Evolutionary conservation across 192 early-diverging fungal species (phyloP).

Genomic region (Podila epigama): DNA sequence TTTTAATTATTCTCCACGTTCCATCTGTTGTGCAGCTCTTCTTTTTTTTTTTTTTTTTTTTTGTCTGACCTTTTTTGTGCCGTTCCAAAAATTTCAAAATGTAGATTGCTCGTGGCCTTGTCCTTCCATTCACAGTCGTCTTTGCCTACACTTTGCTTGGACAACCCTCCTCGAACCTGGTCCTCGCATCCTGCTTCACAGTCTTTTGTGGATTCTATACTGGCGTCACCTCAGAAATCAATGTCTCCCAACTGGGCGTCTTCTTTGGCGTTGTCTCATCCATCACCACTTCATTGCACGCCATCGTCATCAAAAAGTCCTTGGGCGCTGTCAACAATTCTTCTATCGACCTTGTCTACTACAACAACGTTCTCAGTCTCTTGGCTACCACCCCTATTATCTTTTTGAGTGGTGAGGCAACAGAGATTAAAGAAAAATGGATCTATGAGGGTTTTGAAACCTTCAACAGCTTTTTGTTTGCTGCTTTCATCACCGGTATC

Average conservation of each 20-base stretch:
- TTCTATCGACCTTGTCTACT: constrained; percentile 66
- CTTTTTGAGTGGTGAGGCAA: constrained; percentile 53
- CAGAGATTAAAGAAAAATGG: constrained; percentile 4
- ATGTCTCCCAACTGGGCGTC: constrained; percentile 43
- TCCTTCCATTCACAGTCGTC: constrained; percentile 64
- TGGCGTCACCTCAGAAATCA: constrained; percentile 52
- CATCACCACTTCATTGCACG: constrained; percentile 64
- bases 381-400: constrained; percentile 55
- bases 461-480: constrained; percentile 31
- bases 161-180: constrained; percentile 37
- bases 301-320: constrained; percentile 66
- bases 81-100: neutral
- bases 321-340: constrained; percentile 54
- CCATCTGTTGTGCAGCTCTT: neutral
- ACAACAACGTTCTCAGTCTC: constrained; percentile 64
- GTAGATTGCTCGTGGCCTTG: constrained; percentile 62
- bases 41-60: neutral
- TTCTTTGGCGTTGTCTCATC: constrained; percentile 58
- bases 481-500: constrained; percentile 54
- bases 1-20: neutral
- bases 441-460: neutral
- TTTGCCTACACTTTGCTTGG: constrained; percentile 51
- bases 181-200: constrained; percentile 51
- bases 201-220: constrained; percentile 62
- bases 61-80: neutral